Evolutionary conservation across 257 asterid species (phyloP), one percentile per base, ranked within the genome.

Genomic region (Orobanche coerulescens): DNA sequence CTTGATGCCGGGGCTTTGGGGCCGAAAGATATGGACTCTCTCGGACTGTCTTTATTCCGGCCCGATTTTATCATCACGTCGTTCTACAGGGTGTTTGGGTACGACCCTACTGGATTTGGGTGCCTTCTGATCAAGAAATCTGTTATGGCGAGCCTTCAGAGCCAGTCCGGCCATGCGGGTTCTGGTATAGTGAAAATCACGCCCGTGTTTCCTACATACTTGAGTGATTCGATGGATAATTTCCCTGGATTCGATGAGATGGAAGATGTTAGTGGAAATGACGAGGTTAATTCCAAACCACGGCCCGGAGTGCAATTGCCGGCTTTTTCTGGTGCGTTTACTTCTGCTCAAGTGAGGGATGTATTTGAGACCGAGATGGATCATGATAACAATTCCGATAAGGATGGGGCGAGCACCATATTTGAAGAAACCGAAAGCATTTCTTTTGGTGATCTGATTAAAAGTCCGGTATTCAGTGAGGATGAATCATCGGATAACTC

Each of bases 1-100:
- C 96, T 93, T 48, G 99, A 93, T 78, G 99, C 99, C 50, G 99
- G 99, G 24, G 83, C 99, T 0, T 73, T 93, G 79, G 99, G 99
- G 52, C 99, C 99, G 0, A 93, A 93, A 51, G 99, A 93, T 69
- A 93, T 93, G 99, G 99, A 93, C 69, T 89, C 99, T 50, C 95
- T 93, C 23, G 99, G 99, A 5, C 68, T 93, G 76, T 93, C 99
- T 69, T 76, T 93, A 14, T 93, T 93, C 73, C 76, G 99, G 14
- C 99, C 99, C 0, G 99, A 93, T 76, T 93, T 93, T 64, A 93
- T 93, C 53, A 83, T 93, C 73, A 89, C 99, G 2, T 93, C 99
- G 1, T 93, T 93, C 49, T 93, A 89, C 74, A 81, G 92, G 73
- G 99, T 93, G 26, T 93, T 93, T 64, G 99, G 99, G 13, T 89